phyloP scores from a whole-genome alignment of 208 protist species.

The Borovskyia barvae region DNA sequence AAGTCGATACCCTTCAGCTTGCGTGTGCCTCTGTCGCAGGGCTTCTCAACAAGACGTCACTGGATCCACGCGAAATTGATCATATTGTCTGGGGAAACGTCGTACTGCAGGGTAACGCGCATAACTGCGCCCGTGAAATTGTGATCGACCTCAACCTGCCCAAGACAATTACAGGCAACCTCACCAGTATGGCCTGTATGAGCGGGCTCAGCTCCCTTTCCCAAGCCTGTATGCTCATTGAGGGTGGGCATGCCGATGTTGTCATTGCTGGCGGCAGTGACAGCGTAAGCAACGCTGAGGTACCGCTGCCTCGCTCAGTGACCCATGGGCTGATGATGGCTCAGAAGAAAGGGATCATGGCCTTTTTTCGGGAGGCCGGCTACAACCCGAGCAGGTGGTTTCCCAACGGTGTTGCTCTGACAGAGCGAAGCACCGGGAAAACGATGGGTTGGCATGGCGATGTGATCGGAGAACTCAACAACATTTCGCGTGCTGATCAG shows the following conservation, averaged over 20 bases:
- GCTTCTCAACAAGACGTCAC: constrained; percentile 60
- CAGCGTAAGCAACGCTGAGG: constrained; percentile 72
- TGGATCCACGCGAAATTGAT: constrained; percentile 73
- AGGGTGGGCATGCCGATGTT: constrained; percentile 68
- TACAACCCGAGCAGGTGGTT: constrained; percentile 68
- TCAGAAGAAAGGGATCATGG: constrained; percentile 45
- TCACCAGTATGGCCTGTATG: constrained; percentile 82
- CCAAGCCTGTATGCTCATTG: constrained; percentile 76
- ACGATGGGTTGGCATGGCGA: constrained; percentile 91
- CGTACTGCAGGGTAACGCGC: constrained; percentile 68
- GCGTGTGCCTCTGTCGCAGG: constrained; percentile 63
- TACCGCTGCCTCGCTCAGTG: constrained; percentile 51
- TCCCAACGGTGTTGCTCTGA: constrained; percentile 44
- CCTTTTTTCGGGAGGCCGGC: constrained; percentile 66
- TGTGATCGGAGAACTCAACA: constrained; percentile 79
- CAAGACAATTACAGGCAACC: constrained; percentile 57
- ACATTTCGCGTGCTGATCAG: constrained; percentile 63
- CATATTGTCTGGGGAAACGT: constrained; percentile 91
- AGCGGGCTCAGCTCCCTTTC: constrained; percentile 76
- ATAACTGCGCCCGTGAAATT: constrained; percentile 86
- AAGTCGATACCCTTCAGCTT: constrained; percentile 61
- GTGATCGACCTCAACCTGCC: constrained; percentile 83
- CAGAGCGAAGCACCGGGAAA: constrained; percentile 83
- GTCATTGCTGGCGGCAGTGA: constrained; percentile 89
- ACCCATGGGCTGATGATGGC: constrained; percentile 56